A percentile compares a stretch with the other conserved stretches of the same genome.
phyloP scores from a whole-genome alignment of 176 grass and related monocot species.

The bread wheat (Triticum aestivum) region DNA sequence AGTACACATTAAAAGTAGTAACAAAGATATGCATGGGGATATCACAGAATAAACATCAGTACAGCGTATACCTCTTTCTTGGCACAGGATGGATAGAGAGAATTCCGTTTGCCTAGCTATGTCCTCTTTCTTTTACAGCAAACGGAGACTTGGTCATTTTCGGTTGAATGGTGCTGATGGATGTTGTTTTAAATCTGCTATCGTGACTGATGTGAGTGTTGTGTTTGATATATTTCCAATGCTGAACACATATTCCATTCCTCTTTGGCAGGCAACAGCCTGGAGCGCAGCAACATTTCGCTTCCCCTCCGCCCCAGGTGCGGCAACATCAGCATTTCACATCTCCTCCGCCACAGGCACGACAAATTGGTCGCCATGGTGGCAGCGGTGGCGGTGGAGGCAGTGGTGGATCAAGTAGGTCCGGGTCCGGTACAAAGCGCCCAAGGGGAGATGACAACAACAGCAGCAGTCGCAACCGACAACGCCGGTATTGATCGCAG shows the following conservation, averaged over 20 bases:
- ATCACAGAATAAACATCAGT: neutral
- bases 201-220: neutral
- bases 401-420: slow-evolving; percentile 9
- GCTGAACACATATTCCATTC: neutral
- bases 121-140: neutral
- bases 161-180: neutral
- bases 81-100: neutral
- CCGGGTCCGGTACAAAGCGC: slow-evolving; percentile 2
- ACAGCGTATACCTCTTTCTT: neutral
- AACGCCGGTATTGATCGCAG: slow-evolving; percentile 40
- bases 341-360: slow-evolving; percentile 22
- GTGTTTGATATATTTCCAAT: neutral
- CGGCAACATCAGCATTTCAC: slow-evolving; percentile 8
- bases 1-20: neutral
- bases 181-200: neutral
- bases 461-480: slow-evolving; percentile 31
- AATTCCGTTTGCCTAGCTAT: neutral
- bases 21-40: neutral
- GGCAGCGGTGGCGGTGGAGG: neutral
- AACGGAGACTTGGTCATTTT: neutral
- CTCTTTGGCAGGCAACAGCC: slow-evolving; percentile 41
- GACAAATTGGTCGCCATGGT: slow-evolving; percentile 11
- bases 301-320: slow-evolving; percentile 19
- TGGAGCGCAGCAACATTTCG: slow-evolving; percentile 17
- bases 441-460: slow-evolving; percentile 29